phyloP scores from a whole-genome alignment of 2,329 filamentous ascomycete genomes.

The Aspergillus sp. region DNA sequence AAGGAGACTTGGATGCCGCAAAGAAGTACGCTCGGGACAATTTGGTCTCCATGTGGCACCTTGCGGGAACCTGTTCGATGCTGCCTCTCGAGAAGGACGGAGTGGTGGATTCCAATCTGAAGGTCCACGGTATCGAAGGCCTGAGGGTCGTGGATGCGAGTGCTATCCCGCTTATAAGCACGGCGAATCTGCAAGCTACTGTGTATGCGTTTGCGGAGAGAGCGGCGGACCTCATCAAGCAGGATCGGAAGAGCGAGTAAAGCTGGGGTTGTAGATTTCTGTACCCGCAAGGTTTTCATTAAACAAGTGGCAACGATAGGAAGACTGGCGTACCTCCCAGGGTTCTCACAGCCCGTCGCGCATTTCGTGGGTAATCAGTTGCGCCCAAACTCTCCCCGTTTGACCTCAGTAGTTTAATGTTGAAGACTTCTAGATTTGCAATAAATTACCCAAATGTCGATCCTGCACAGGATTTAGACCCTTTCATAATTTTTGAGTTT shows the following conservation, averaged over 20 bases:
- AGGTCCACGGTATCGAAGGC: conserved; percentile 7
- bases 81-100: conserved; percentile 11
- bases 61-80: conserved; percentile 12
- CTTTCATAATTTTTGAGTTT: too few species aligned
- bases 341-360: too few species aligned
- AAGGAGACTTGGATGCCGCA: conserved; percentile 9
- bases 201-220: conserved; percentile 11
- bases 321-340: too few species aligned
- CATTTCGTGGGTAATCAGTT: too few species aligned
- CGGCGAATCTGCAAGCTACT: conserved; percentile 11
- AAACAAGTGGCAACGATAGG: too few species aligned
- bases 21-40: conserved; percentile 10
- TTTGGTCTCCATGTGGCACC: conserved; percentile 13
- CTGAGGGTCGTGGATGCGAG: conserved; percentile 12
- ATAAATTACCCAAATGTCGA: too few species aligned
- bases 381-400: too few species aligned
- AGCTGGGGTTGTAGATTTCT: not conserved
- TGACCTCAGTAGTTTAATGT: too few species aligned
- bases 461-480: too few species aligned
- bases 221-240: conserved; percentile 10
- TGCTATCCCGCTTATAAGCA: conserved; percentile 12
- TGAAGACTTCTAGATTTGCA: too few species aligned
- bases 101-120: conserved; percentile 8
- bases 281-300: too few species aligned
- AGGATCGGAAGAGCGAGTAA: conserved; percentile 1